These are phyloP conservation scores for Puccinia hordei DNA, from an alignment of 1,284 basidiomycete genomes.

Conservation along the genomic window DNA sequence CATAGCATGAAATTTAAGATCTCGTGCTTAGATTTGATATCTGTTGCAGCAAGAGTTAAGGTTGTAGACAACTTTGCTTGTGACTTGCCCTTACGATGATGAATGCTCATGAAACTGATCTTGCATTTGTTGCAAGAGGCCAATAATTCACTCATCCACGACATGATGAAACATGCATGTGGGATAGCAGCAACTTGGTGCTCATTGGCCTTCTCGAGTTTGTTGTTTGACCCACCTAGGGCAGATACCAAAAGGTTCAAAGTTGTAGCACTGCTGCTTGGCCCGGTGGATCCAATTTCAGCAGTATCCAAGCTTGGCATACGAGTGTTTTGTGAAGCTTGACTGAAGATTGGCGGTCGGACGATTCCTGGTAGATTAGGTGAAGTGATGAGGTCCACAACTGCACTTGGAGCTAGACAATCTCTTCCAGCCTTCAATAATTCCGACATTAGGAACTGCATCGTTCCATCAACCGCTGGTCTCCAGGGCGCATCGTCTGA, in stretches of 20 bases:
- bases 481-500: slow-evolving; percentile 30
- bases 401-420: slow-evolving; percentile 31
- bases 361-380: slow-evolving; percentile 27
- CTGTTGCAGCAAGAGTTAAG: slow-evolving; percentile 64
- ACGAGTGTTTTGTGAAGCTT: slow-evolving; percentile 11
- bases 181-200: slow-evolving; percentile 62
- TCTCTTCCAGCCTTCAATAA: slow-evolving; percentile 39
- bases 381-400: slow-evolving; percentile 6
- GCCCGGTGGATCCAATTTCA: not conserved
- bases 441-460: slow-evolving; percentile 51
- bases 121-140: slow-evolving; percentile 94
- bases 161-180: slow-evolving; percentile 85
- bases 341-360: slow-evolving; percentile 43
- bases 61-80: slow-evolving; percentile 65
- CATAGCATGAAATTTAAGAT: slow-evolving; percentile 73
- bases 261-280: slow-evolving; percentile 4
- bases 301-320: not conserved
- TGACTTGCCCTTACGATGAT: slow-evolving; percentile 68
- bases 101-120: slow-evolving; percentile 78
- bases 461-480: slow-evolving; percentile 41
- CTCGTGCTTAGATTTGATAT: slow-evolving; percentile 57
- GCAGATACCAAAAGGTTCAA: slow-evolving; percentile 13
- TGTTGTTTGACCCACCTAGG: not conserved
- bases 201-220: slow-evolving; percentile 35
- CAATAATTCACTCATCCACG: slow-evolving; percentile 84